Evolutionary conservation across 176 grass and related monocot genomes (phyloP), one percentile per base, ranked within the genome.

Genomic region (Typha latifolia): DNA sequence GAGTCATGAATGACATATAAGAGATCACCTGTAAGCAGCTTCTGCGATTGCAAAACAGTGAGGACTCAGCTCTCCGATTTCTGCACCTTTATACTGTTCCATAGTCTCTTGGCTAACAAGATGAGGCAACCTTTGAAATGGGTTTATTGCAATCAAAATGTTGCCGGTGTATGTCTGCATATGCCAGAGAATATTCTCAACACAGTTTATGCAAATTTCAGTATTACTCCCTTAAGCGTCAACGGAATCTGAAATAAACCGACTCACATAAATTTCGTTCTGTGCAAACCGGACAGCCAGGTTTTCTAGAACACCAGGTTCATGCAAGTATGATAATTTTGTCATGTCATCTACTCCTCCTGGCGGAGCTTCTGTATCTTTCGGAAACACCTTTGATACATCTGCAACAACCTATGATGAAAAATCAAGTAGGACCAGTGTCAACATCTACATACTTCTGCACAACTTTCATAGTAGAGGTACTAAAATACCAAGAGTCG

Each of bases 121-220:
- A 87, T 97, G 77, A 62, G 85, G 88, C 21, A 97, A 65, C 72
- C 88, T 97, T 87, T 92, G 93, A 67, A 97, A 97, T 55, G 93
- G 93, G 80, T 97, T 97, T 73, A 97, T 85, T 27, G 93, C 93
- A 67, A 97, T 97, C 67, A 97, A 76, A 68, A 97, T 97, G 56
- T 86, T 91, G 19, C 93, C 93, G 14, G 89, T 91, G 50, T 97
- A 97, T 51, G 85, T 92, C 93, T 97, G 81, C 34, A 37, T 37
- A 37, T 37, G 34, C 34, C 4, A 37, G 34, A 37, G 34, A 6
- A 37, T 6, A 37, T 37, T 4, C 34, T 37, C 34, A 37, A 37
- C 7, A 37, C 7, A 37, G 34, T 37, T 37, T 37, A 5, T 37
- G 4, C 34, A 37, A 37, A 37, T 37, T 37, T 37, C 34, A 37